Conservation (phyloP, 208 protist species). For the Balamuthia mandrillaris region DNA sequence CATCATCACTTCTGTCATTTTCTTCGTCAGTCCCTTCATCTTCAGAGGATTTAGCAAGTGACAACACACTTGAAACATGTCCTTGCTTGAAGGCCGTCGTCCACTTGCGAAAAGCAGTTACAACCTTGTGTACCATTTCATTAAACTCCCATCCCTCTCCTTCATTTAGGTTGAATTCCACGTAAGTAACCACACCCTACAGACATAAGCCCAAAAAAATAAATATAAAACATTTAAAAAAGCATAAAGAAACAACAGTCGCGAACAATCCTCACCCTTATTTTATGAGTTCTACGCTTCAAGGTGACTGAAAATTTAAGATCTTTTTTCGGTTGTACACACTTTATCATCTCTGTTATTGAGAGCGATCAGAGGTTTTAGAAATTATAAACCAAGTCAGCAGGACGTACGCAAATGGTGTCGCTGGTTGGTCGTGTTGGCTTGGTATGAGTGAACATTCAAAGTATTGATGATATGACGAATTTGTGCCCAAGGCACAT, state of each 20-base stretch:
- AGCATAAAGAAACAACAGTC: neutral
- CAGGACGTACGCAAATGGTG: slow-evolving; percentile 19
- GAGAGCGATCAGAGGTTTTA: too few species aligned
- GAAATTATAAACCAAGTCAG: too few species aligned
- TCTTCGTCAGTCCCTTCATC: neutral
- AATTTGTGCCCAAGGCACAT: neutral
- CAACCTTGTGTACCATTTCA: neutral
- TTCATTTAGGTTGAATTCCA: slow-evolving; percentile 15
- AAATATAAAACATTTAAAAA: neutral
- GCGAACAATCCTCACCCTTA: neutral
- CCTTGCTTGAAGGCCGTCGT: neutral
- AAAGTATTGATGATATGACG: neutral
- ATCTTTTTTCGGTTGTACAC: slow-evolving; percentile 16
- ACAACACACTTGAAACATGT: too few species aligned
- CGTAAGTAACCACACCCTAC: neutral
- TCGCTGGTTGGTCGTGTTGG: neutral
- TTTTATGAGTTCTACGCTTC: neutral
- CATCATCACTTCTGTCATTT: neutral
- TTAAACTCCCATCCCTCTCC: slow-evolving; percentile 28
- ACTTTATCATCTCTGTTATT: too few species aligned
- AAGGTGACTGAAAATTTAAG: slow-evolving; percentile 27
- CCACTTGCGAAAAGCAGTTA: neutral
- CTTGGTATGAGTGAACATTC: neutral
- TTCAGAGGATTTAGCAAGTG: too few species aligned
- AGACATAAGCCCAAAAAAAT: neutral